Evolutionary conservation across 2,329 filamentous ascomycete species (phyloP).

Genomic region (Fusarium algeriense): DNA sequence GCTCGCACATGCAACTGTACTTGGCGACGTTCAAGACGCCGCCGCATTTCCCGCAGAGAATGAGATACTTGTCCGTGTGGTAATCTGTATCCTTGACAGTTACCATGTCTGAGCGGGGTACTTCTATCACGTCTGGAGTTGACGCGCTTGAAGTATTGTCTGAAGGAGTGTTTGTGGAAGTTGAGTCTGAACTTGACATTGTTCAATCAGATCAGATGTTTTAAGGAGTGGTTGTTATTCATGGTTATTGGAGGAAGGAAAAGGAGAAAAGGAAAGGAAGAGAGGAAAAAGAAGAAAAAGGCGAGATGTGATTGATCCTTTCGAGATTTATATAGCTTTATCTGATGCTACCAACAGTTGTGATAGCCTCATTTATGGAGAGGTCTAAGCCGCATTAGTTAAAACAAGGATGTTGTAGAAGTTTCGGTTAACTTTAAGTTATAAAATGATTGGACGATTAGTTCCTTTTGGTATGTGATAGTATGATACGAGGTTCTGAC

Average conservation of each 20-base stretch:
- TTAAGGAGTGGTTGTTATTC: not conserved
- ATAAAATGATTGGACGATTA: not conserved
- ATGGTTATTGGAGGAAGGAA: not conserved
- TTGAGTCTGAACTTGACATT: slow-evolving; percentile 17
- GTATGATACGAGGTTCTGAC: not conserved
- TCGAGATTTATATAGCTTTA: slow-evolving; percentile 12
- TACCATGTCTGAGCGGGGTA: slow-evolving; percentile 20
- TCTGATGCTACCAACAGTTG: not conserved
- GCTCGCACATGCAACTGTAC: slow-evolving; percentile 27
- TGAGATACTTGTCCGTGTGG: slow-evolving; percentile 11
- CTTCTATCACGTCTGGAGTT: slow-evolving; percentile 20
- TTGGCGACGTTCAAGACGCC: slow-evolving; percentile 16
- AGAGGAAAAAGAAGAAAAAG: not conserved
- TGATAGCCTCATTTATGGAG: not conserved
- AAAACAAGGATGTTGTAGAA: slow-evolving; percentile 11
- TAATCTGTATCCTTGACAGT: slow-evolving; percentile 23
- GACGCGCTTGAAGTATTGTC: slow-evolving; percentile 5
- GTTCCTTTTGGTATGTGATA: not conserved
- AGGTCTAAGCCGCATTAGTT: not conserved
- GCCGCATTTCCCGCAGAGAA: slow-evolving; percentile 28
- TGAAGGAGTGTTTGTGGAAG: not conserved
- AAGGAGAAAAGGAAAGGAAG: not conserved
- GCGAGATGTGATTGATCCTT: not conserved
- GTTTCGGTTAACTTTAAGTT: not conserved
- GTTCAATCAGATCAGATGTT: not conserved